Percentiles rank a stretch among this genome's conserved stretches.
These are phyloP conservation scores for Neocucurbitaria cava DNA, from an alignment of 2,329 filamentous ascomycete genomes.

Conservation along the genomic window DNA sequence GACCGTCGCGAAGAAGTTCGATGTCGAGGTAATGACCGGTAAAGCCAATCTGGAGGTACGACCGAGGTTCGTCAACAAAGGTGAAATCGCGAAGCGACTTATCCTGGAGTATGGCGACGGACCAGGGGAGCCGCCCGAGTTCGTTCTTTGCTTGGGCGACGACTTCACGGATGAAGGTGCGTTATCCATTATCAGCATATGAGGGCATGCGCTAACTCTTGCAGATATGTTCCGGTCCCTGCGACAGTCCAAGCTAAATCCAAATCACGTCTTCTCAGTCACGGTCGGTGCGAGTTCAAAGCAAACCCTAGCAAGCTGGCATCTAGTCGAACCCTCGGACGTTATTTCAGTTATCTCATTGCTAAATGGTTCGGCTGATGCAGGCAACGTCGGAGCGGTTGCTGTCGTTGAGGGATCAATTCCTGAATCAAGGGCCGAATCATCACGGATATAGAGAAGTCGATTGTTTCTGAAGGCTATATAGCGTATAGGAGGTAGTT, in stretches of 20 bases:
- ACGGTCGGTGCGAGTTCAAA: conserved; percentile 93
- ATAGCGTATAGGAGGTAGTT: conserved; percentile 6
- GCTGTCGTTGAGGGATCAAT: conserved; percentile 49
- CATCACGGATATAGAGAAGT: conserved; percentile 23
- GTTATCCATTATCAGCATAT: not conserved
- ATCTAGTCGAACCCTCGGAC: conserved; percentile 85
- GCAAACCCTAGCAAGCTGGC: conserved; percentile 88
- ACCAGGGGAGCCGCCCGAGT: conserved; percentile 71
- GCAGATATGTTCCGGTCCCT: conserved; percentile 85
- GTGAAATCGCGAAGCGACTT: conserved; percentile 87
- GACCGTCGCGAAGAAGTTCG: conserved; percentile 78
- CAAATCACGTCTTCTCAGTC: conserved; percentile 81
- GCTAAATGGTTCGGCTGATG: conserved; percentile 59
- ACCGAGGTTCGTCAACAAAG: conserved; percentile 98
- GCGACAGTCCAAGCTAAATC: conserved; percentile 61
- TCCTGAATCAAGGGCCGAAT: conserved; percentile 42
- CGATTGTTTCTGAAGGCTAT: conserved; percentile 4
- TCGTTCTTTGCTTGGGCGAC: conserved; percentile 90
- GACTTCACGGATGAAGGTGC: conserved; percentile 97
- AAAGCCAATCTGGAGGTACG: conserved; percentile 97
- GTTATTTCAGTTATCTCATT: conserved; percentile 73
- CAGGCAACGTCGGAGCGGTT: conserved; percentile 50
- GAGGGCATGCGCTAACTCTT: conserved; percentile 11
- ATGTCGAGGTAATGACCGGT: conserved; percentile 95
- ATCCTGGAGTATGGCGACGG: conserved; percentile 73